Conservation (phyloP, 345 rosid species). For the Gynandropsis gynandra region DNA sequence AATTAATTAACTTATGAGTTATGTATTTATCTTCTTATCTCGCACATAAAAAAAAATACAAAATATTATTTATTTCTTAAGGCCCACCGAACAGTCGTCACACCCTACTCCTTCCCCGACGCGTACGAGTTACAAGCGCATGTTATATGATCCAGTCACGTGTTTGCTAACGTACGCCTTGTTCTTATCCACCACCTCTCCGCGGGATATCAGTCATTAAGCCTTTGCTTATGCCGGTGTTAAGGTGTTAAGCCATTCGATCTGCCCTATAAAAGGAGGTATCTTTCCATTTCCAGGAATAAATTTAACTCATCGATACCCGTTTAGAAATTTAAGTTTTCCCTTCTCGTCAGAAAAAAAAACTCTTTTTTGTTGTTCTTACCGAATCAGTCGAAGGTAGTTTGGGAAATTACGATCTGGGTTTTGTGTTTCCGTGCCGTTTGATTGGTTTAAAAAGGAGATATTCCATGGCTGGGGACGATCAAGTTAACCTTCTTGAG, state of each 20-base stretch:
- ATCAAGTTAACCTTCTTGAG: constrained; percentile 61
- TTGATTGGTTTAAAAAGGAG: constrained; percentile 3
- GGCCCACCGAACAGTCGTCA: constrained; percentile 23
- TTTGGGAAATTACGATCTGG: constrained; percentile 16
- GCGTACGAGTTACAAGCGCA: constrained; percentile 14
- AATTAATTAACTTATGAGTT: no score
- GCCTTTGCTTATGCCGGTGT: background rate
- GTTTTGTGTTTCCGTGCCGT: constrained; percentile 15
- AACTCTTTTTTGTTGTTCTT: background rate
- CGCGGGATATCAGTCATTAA: constrained; percentile 7
- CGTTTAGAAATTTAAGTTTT: background rate
- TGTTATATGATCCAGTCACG: background rate
- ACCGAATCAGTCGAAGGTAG: background rate
- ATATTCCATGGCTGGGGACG: constrained; percentile 56
- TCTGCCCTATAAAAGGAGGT: constrained; percentile 1
- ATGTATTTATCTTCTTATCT: no score
- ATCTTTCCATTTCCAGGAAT: constrained; percentile 16
- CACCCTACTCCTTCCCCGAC: constrained; percentile 19
- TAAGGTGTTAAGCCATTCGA: constrained; percentile 20
- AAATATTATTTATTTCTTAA: background rate
- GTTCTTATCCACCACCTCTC: constrained; percentile 28
- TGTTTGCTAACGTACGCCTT: constrained; percentile 20
- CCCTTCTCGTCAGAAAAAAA: background rate
- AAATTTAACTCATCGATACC: constrained; percentile 2
- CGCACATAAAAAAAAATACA: no score